Evolutionary conservation across 2,329 filamentous ascomycete genomes (phyloP).

Genomic region (Botryosphaeria dothidea): DNA sequence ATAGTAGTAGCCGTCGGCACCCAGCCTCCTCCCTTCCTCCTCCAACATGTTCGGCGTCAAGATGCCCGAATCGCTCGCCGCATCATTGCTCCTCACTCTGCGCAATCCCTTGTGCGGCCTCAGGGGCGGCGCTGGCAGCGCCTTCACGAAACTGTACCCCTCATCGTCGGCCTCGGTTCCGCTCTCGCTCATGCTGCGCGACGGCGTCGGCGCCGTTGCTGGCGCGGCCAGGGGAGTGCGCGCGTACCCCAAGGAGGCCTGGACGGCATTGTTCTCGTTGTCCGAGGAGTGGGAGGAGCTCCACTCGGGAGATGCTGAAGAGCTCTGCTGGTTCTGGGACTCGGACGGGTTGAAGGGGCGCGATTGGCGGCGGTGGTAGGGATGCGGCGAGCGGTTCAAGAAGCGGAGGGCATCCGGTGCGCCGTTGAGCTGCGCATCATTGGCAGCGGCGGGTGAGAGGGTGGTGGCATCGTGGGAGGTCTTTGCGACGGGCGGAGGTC

Average conservation of each 20-base stretch:
- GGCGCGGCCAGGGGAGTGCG: not conserved
- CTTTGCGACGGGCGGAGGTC: not conserved
- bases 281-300: slow-evolving; percentile 7
- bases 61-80: slow-evolving; percentile 33
- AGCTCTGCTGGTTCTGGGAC: not conserved
- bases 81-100: slow-evolving; percentile 43
- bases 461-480: not conserved
- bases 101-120: slow-evolving; percentile 77
- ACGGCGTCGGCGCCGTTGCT: not conserved
- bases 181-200: slow-evolving; percentile 66
- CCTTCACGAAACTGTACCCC: slow-evolving; percentile 71
- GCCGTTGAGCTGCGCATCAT: not conserved
- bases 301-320: slow-evolving; percentile 1
- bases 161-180: slow-evolving; percentile 96
- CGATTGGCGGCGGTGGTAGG: slow-evolving; percentile 34
- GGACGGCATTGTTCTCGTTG: not conserved
- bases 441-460: not conserved
- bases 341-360: not conserved
- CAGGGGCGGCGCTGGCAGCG: slow-evolving; percentile 75
- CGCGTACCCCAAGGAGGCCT: not conserved
- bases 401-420: slow-evolving; percentile 28
- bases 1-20: slow-evolving; percentile 31
- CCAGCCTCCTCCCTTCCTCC: slow-evolving; percentile 44
- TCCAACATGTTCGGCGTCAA: slow-evolving; percentile 51
- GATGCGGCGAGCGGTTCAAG: slow-evolving; percentile 40